Conservation (phyloP, 2,329 filamentous ascomycete species). For the Venturia pyrina region DNA sequence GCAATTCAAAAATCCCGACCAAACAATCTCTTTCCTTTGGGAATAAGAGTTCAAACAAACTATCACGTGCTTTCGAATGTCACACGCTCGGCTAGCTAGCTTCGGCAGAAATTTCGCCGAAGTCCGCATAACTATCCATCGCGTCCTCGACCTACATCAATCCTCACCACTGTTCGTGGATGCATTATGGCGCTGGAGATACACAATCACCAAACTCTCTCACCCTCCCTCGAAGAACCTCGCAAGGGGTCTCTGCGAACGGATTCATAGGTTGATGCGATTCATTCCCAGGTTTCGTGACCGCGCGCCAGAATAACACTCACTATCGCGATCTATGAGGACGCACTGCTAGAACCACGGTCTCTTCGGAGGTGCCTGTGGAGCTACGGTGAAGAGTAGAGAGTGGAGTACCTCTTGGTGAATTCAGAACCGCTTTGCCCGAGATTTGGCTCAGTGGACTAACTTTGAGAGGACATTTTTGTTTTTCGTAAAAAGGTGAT, state of each 20-base stretch:
- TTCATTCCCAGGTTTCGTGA: neutral
- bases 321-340: neutral
- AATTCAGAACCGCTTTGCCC: neutral
- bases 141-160: neutral
- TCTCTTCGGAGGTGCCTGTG: neutral
- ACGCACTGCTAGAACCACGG: conserved; percentile 2
- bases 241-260: neutral
- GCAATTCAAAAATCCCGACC: neutral
- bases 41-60: no score
- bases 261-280: neutral
- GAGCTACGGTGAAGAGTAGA: neutral
- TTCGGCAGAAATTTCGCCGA: neutral
- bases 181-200: conserved; percentile 3
- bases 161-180: neutral
- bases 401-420: neutral
- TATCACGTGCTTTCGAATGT: no score
- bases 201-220: neutral
- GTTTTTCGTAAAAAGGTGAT: no score
- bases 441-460: conserved; percentile 5
- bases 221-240: neutral
- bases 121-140: neutral
- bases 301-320: neutral
- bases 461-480: conserved; percentile 3
- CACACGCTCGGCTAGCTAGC: neutral
- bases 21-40: no score